These are phyloP conservation scores for Oryza rufipogon DNA, from an alignment of 176 grass and related monocot species.

Conservation along the genomic window DNA sequence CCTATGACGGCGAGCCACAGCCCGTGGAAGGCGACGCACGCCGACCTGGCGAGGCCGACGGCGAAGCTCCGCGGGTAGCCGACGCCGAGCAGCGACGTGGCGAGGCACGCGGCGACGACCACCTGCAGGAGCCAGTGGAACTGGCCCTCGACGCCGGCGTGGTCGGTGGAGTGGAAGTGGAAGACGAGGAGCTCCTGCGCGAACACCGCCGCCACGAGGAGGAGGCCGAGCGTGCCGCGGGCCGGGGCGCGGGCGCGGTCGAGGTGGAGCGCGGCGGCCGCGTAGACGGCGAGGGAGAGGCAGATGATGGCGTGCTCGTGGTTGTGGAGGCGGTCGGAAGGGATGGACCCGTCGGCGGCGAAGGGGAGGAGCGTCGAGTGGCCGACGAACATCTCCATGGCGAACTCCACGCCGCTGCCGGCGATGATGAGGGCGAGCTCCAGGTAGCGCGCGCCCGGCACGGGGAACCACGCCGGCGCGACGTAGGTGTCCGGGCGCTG, in stretches of 20 bases:
- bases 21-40: constrained; percentile 70
- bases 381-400: constrained; percentile 61
- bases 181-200: constrained; percentile 66
- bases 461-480: constrained; percentile 64
- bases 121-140: constrained; percentile 80
- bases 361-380: constrained; percentile 60
- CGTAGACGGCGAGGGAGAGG: constrained; percentile 55
- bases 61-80: constrained; percentile 59
- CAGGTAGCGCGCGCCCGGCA: constrained; percentile 49
- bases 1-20: constrained; percentile 70
- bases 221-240: constrained; percentile 31
- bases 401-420: constrained; percentile 56
- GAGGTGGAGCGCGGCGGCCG: constrained; percentile 51
- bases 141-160: constrained; percentile 69
- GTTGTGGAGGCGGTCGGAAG: constrained; percentile 67
- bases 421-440: constrained; percentile 58
- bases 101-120: constrained; percentile 57
- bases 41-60: constrained; percentile 54
- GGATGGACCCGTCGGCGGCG: constrained; percentile 68
- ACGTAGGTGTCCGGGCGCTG: constrained; percentile 53
- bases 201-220: constrained; percentile 56
- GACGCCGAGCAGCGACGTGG: constrained; percentile 56
- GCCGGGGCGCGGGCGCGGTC: constrained; percentile 38
- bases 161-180: constrained; percentile 81
- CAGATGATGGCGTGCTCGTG: constrained; percentile 72